Conservation (phyloP, 192 early-diverging fungal genomes). For the Radiomyces spectabilis region DNA sequence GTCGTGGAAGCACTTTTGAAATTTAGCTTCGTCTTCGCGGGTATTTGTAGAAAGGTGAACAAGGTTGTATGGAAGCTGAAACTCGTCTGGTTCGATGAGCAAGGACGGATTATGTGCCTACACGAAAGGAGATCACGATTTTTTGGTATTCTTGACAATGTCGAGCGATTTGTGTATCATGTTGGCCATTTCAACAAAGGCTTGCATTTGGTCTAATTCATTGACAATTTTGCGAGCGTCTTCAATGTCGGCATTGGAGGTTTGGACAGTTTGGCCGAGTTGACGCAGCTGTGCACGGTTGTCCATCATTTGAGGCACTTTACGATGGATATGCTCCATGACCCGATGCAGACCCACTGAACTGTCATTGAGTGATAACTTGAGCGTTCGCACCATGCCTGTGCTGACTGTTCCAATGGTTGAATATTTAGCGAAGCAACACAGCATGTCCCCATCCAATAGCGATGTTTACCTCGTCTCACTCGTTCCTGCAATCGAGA, state of each 20-base stretch:
- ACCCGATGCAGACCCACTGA: constrained; percentile 15
- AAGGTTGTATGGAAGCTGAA: too few relatives aligned
- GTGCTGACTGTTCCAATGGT: too few relatives aligned
- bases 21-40: too few relatives aligned
- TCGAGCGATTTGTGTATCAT: constrained; percentile 12
- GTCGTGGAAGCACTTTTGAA: too few relatives aligned
- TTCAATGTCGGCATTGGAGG: constrained; percentile 11
- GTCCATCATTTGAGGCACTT: constrained; percentile 14
- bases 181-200: constrained; percentile 8
- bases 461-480: background rate
- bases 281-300: background rate
- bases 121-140: too few relatives aligned
- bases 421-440: too few relatives aligned
- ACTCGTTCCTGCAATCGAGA: background rate
- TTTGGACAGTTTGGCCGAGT: constrained; percentile 1
- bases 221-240: constrained; percentile 12
- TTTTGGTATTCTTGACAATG: too few relatives aligned
- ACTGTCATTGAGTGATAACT: constrained; percentile 13
- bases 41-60: too few relatives aligned
- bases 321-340: constrained; percentile 21
- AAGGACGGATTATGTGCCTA: too few relatives aligned
- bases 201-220: constrained; percentile 7
- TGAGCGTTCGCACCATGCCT: background rate
- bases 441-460: too few relatives aligned
- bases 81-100: too few relatives aligned